A percentile compares a stretch with the other conserved stretches of the same genome.
Evolutionary conservation across 352 stramenopile species (phyloP).

Genomic region (Thalassiosira hispida): DNA sequence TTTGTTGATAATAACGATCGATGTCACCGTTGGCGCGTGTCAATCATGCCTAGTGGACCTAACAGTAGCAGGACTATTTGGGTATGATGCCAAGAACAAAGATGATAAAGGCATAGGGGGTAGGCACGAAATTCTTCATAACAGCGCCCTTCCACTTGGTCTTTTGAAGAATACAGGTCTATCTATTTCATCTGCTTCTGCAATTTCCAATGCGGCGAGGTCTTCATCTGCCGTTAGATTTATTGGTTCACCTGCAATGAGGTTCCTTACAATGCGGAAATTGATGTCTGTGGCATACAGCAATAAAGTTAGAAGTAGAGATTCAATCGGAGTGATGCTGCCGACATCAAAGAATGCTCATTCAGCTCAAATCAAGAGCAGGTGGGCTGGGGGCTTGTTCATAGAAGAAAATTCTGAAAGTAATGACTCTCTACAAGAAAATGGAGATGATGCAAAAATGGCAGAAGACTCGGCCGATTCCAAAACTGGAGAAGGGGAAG

Average conservation of each 20-base stretch:
- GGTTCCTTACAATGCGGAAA: constrained; percentile 34
- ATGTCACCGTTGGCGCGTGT: constrained; percentile 30
- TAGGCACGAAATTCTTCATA: background rate
- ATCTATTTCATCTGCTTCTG: background rate
- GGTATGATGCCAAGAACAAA: constrained; percentile 10
- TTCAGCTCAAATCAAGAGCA: constrained; percentile 1
- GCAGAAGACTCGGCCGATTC: constrained; percentile 13
- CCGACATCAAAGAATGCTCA: constrained; percentile 6
- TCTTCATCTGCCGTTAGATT: background rate
- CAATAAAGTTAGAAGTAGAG: constrained; percentile 7
- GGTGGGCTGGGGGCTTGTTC: constrained; percentile 31
- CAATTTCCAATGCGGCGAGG: background rate
- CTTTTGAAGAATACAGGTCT: constrained; percentile 13
- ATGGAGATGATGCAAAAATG: constrained; percentile 18
- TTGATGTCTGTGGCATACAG: constrained; percentile 23
- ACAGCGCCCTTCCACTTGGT: constrained; percentile 7
- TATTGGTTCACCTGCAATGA: constrained; percentile 21
- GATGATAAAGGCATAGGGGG: background rate
- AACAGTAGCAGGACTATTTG: background rate
- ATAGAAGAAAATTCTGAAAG: constrained; percentile 10
- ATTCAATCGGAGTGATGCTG: background rate
- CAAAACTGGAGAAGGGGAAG: constrained; percentile 14
- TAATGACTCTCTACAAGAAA: constrained; percentile 21
- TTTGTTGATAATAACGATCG: constrained; percentile 9
- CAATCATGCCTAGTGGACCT: constrained; percentile 49